Conservation (phyloP, 176 grass and related monocot species). For the Musa beccarii region DNA sequence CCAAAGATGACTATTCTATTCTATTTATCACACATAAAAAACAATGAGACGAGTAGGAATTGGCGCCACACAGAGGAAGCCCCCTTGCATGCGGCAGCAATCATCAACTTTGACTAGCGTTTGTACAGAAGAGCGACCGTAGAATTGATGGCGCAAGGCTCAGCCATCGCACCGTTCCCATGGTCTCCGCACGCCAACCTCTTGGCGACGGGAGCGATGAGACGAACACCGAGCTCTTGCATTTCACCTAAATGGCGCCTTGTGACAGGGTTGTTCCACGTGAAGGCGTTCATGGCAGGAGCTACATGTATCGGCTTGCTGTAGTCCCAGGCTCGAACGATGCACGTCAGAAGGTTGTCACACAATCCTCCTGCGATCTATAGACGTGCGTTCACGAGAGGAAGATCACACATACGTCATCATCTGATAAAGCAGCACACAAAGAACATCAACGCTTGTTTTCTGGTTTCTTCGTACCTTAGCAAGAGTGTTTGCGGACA, state of each 20-base stretch:
- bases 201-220: conserved; percentile 57
- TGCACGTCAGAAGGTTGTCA: conserved; percentile 89
- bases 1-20: too few relatives aligned
- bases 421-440: too few relatives aligned
- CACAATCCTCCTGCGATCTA: conserved; percentile 72
- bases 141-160: conserved; percentile 41
- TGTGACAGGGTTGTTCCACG: conserved; percentile 89
- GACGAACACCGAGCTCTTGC: conserved; percentile 42
- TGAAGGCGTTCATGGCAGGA: conserved; percentile 88
- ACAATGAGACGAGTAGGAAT: too few relatives aligned
- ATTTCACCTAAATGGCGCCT: conserved; percentile 49
- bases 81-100: too few relatives aligned
- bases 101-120: not conserved
- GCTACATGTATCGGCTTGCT: conserved; percentile 69
- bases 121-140: conserved; percentile 51
- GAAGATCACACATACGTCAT: not conserved
- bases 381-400: not conserved
- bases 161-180: conserved; percentile 90
- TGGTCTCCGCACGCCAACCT: conserved; percentile 62
- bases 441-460: not conserved
- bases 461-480: conserved; percentile 35
- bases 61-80: too few relatives aligned
- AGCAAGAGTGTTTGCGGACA: conserved; percentile 86
- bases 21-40: too few relatives aligned
- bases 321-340: conserved; percentile 83